phyloP scores from a whole-genome alignment of 2,329 filamentous ascomycete genomes.

The Capronia coronata region DNA sequence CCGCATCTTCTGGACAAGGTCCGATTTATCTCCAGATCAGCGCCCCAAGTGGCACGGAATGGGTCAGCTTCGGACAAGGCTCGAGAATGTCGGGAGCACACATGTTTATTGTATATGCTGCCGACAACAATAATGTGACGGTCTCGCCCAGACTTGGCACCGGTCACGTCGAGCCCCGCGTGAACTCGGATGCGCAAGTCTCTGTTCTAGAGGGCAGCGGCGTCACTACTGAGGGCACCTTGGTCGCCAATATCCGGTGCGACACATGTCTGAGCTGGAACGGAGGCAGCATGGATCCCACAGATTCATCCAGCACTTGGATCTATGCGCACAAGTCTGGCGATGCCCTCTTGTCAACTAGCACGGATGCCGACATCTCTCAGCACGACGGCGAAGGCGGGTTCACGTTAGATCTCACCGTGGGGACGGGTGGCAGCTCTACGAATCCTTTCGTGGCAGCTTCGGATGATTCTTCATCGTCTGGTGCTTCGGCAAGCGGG shows the following conservation, averaged over 20 bases:
- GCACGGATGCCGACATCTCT: conserved; percentile 38
- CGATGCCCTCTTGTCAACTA: conserved; percentile 43
- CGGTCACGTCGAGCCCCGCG: conserved; percentile 41
- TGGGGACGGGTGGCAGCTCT: conserved; percentile 45
- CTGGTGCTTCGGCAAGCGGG: conserved; percentile 4
- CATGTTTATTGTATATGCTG: conserved; percentile 56
- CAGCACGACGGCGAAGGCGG: conserved; percentile 41
- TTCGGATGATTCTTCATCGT: conserved; percentile 4
- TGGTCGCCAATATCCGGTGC: conserved; percentile 53
- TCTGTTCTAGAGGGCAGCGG: conserved; percentile 50
- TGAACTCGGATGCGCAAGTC: conserved; percentile 40
- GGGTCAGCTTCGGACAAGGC: conserved; percentile 53
- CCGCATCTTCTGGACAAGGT: conserved; percentile 46
- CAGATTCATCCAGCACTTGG: conserved; percentile 41
- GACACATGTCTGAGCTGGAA: conserved; percentile 50
- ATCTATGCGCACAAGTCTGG: conserved; percentile 47
- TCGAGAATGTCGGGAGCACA: conserved; percentile 49
- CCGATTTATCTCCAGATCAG: conserved; percentile 55
- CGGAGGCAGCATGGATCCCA: conserved; percentile 49
- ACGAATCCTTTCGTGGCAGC: conserved; percentile 32
- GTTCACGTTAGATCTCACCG: conserved; percentile 45
- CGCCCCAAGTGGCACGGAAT: conserved; percentile 48
- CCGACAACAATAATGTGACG: conserved; percentile 51
- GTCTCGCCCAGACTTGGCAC: conserved; percentile 47
- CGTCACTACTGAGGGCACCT: conserved; percentile 44